Conservation (phyloP, 805 yeast species). For the Candida lessepsii region DNA sequence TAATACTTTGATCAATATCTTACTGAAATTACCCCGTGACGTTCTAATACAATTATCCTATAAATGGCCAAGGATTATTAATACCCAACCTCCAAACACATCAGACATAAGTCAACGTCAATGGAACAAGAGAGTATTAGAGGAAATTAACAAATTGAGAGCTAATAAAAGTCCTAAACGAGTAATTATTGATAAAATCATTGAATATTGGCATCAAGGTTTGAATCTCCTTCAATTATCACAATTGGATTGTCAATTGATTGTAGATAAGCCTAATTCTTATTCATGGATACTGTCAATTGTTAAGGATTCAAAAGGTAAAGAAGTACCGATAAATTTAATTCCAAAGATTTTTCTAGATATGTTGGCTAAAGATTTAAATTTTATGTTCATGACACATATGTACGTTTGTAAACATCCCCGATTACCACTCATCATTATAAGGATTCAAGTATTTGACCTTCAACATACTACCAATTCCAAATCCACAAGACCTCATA, state of each 20-base stretch:
- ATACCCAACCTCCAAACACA: slow-evolving; percentile 26
- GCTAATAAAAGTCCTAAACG: slow-evolving; percentile 20
- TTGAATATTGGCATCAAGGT: slow-evolving; percentile 56
- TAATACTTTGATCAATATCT: slow-evolving; percentile 20
- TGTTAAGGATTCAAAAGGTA: slow-evolving; percentile 34
- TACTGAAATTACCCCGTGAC: slow-evolving; percentile 29
- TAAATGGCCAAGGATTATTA: slow-evolving; percentile 35
- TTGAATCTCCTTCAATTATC: slow-evolving; percentile 65
- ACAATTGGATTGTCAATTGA: slow-evolving; percentile 63
- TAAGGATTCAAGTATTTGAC: slow-evolving; percentile 71
- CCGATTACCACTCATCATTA: slow-evolving; percentile 53
- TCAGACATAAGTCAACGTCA: slow-evolving; percentile 19
- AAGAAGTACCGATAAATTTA: slow-evolving; percentile 34
- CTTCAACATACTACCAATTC: slow-evolving; percentile 19
- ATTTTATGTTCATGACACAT: slow-evolving; percentile 57
- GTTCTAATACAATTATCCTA: slow-evolving; percentile 31
- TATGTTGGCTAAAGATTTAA: slow-evolving; percentile 45
- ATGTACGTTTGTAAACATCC: slow-evolving; percentile 69
- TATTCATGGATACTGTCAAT: slow-evolving; percentile 50
- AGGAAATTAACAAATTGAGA: slow-evolving; percentile 14
- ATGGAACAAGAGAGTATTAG: slow-evolving; percentile 20
- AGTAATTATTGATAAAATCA: slow-evolving; percentile 42
- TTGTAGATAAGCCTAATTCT: slow-evolving; percentile 56
- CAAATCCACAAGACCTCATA: slow-evolving; percentile 32
- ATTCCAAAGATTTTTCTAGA: slow-evolving; percentile 54